Conservation (phyloP, 495 filamentous ascomycete species). For the Talaromyces adpressus region DNA sequence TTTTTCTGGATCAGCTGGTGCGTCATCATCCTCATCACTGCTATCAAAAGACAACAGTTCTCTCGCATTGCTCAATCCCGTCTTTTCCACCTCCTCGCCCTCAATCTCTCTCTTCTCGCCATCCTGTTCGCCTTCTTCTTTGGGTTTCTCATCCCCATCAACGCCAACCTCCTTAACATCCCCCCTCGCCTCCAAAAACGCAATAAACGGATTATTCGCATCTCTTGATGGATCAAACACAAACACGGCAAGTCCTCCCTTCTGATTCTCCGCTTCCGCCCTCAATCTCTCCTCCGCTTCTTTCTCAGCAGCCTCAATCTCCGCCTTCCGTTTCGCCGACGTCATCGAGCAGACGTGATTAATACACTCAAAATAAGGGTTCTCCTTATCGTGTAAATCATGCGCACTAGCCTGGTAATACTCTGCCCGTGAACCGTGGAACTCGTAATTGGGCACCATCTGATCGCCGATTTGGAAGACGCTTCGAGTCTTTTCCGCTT, state of each 20-base stretch:
- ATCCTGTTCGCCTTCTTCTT: neutral
- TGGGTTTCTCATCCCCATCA: neutral
- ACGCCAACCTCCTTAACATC: neutral
- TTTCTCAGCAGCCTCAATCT: neutral
- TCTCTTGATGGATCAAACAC: neutral
- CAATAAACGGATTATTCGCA: neutral
- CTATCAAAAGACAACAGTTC: neutral
- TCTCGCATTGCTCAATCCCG: neutral
- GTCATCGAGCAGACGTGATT: conserved; percentile 42
- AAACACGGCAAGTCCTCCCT: neutral
- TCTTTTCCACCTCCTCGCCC: neutral
- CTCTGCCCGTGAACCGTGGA: conserved; percentile 41
- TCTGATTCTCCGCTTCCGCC: neutral
- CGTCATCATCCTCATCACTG: neutral
- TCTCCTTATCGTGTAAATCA: conserved; percentile 36
- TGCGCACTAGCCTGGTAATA: conserved; percentile 48
- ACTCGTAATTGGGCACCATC: neutral
- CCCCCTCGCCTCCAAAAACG: neutral
- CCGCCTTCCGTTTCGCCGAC: conserved; percentile 11
- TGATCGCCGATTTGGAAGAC: neutral
- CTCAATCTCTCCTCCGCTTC: neutral
- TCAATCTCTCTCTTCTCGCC: neutral
- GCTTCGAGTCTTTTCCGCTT: neutral
- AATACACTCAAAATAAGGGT: conserved; percentile 42
- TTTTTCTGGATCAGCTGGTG: too few relatives aligned